A percentile compares a stretch with the other conserved stretches of the same genome.
Evolutionary conservation across 805 yeast species (phyloP).

Genomic region (Brettanomyces anomalus): DNA sequence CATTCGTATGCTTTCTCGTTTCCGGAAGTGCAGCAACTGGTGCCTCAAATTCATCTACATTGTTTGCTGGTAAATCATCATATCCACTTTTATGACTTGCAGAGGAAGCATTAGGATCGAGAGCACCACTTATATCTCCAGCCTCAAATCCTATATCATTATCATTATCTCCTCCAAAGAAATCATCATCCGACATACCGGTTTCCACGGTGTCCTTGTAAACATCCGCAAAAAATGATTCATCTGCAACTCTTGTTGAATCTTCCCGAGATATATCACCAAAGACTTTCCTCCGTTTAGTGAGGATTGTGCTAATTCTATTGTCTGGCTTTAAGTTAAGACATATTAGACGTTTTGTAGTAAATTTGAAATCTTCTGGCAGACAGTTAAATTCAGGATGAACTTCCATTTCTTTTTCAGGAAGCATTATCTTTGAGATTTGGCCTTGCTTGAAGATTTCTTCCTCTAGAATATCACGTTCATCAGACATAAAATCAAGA

Average conservation of each 20-base stretch:
- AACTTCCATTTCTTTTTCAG: constrained; percentile 17
- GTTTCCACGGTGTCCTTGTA: constrained; percentile 27
- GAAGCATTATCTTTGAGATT: constrained; percentile 14
- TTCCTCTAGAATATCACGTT: constrained; percentile 14
- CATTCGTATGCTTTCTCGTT: not conserved
- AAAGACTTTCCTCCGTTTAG: constrained; percentile 14
- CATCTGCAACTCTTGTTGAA: constrained; percentile 34
- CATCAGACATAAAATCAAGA: constrained; percentile 23
- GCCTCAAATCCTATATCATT: constrained; percentile 8
- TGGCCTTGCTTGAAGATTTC: constrained; percentile 19
- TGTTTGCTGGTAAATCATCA: constrained; percentile 24
- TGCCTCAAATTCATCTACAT: constrained; percentile 9
- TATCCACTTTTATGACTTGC: constrained; percentile 15
- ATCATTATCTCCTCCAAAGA: constrained; percentile 5
- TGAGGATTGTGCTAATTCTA: constrained; percentile 20
- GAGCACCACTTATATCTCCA: constrained; percentile 13
- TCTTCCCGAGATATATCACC: constrained; percentile 3
- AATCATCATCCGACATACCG: constrained; percentile 5
- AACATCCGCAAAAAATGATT: constrained; percentile 41
- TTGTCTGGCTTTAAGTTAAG: constrained; percentile 37
- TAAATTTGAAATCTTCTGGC: constrained; percentile 43
- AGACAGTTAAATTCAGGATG: constrained; percentile 24
- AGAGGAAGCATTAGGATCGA: constrained; percentile 18
- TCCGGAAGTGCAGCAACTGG: constrained; percentile 5
- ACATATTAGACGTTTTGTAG: constrained; percentile 37